Conservation (phyloP, 2,329 filamentous ascomycete species). For the Hypoxylon sp. region DNA sequence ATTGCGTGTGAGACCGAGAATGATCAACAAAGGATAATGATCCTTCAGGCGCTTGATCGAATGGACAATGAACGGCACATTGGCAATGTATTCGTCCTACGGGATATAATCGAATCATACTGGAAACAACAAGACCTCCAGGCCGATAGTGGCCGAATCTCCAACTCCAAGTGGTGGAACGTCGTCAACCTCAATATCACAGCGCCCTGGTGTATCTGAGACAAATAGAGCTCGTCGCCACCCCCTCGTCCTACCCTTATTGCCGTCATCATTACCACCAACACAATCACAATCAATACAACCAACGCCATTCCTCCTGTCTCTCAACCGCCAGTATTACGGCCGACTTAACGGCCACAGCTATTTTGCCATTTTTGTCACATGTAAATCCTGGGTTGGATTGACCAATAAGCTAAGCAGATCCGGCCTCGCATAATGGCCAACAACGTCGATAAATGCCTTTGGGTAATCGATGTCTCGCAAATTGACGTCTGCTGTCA, state of each 20-base stretch:
- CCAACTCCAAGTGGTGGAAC: constrained; percentile 59
- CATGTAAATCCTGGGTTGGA: constrained; percentile 53
- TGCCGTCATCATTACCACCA: constrained; percentile 9
- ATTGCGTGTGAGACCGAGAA: constrained; percentile 61
- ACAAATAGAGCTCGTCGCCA: constrained; percentile 4
- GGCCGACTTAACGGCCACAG: constrained; percentile 1
- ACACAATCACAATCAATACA: not conserved
- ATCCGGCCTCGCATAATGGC: constrained; percentile 59
- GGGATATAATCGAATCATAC: constrained; percentile 60
- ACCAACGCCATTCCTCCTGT: constrained; percentile 10
- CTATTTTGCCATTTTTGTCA: constrained; percentile 52
- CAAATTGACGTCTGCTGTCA: constrained; percentile 68
- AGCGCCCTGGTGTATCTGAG: constrained; percentile 57
- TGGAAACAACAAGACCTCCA: constrained; percentile 64
- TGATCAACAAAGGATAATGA: constrained; percentile 60
- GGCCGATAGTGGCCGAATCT: constrained; percentile 52
- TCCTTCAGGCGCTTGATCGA: constrained; percentile 59
- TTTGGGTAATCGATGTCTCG: constrained; percentile 59
- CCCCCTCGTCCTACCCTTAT: constrained; percentile 4
- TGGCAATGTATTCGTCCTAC: constrained; percentile 62
- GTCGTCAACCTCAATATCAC: constrained; percentile 55
- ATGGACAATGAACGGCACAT: constrained; percentile 62
- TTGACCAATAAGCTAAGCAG: constrained; percentile 59
- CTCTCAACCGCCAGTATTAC: constrained; percentile 3
- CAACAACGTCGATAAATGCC: constrained; percentile 59